Conservation (phyloP, 768 basidiomycete genomes). For the Crucibulum laeve region DNA sequence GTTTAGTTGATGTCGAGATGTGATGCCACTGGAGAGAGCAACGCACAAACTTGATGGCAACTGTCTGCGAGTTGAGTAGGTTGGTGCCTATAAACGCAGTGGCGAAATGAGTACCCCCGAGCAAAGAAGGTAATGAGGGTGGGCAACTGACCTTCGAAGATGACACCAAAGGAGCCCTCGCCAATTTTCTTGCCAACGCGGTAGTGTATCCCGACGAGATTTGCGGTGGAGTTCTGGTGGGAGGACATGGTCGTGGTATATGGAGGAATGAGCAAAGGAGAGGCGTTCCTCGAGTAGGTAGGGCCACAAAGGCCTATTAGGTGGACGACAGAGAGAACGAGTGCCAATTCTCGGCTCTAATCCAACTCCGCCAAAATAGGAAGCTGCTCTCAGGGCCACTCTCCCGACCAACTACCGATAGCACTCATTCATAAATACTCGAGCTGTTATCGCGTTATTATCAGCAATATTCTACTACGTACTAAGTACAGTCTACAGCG, state of each 20-base stretch:
- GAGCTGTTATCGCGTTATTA: too few species aligned
- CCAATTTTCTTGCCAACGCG: constrained; percentile 99
- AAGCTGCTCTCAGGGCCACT: neutral
- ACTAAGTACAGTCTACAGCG: too few species aligned
- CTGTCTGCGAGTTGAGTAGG: constrained; percentile 95
- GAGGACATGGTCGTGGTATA: constrained; percentile 44
- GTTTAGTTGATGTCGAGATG: constrained; percentile 6
- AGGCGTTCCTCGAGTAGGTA: constrained; percentile 18
- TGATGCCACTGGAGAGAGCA: constrained; percentile 4
- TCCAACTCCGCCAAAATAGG: constrained; percentile 29
- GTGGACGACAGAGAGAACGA: neutral
- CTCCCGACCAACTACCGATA: too few species aligned
- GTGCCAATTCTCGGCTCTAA: constrained; percentile 12
- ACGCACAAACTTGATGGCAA: constrained; percentile 99
- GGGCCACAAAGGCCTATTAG: constrained; percentile 27
- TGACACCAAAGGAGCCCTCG: constrained; percentile 97
- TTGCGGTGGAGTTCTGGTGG: constrained; percentile 58
- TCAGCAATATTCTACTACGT: too few species aligned
- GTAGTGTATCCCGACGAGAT: constrained; percentile 95
- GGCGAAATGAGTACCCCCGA: neutral
- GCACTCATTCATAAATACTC: too few species aligned
- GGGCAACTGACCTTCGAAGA: constrained; percentile 67
- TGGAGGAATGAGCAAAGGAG: constrained; percentile 12
- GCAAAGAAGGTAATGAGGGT: constrained; percentile 4
- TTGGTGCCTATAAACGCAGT: constrained; percentile 70